A percentile compares a stretch with the other conserved stretches of the same genome.
Evolutionary conservation across 2,329 filamentous ascomycete species (phyloP).

Genomic region (Colletotrichum cordylinicola): DNA sequence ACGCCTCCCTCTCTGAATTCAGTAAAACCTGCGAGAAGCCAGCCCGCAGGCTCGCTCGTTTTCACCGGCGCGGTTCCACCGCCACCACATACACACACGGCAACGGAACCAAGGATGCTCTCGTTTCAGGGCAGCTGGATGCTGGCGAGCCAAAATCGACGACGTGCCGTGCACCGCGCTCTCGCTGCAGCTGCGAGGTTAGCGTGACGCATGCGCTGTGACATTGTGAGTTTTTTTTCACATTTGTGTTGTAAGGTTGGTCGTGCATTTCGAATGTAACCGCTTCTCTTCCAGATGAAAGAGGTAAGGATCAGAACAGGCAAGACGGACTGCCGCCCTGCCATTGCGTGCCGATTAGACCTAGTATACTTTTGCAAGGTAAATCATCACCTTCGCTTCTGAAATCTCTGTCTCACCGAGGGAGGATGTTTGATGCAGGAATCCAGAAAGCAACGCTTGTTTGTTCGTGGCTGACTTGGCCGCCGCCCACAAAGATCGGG

Average conservation of each 20-base stretch:
- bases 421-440: neutral
- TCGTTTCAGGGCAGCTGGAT: neutral
- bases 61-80: neutral
- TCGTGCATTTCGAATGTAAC: neutral
- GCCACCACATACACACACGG: neutral
- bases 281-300: neutral
- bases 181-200: neutral
- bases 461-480: neutral
- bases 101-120: neutral
- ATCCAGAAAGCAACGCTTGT: neutral
- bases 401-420: neutral
- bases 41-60: neutral
- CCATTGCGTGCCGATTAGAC: neutral
- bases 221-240: neutral
- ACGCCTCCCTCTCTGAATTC: neutral
- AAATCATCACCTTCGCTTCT: neutral
- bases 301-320: neutral
- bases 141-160: slow-evolving; percentile 1
- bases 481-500: neutral
- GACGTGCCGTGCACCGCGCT: neutral
- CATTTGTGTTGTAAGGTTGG: neutral
- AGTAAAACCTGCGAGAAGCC: neutral
- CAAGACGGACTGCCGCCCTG: neutral
- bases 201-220: neutral
- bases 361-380: neutral